A percentile compares a stretch with the other conserved stretches of the same genome.
phyloP scores from a whole-genome alignment of 768 basidiomycete genomes.

The Macrolepiota albuminosa region DNA sequence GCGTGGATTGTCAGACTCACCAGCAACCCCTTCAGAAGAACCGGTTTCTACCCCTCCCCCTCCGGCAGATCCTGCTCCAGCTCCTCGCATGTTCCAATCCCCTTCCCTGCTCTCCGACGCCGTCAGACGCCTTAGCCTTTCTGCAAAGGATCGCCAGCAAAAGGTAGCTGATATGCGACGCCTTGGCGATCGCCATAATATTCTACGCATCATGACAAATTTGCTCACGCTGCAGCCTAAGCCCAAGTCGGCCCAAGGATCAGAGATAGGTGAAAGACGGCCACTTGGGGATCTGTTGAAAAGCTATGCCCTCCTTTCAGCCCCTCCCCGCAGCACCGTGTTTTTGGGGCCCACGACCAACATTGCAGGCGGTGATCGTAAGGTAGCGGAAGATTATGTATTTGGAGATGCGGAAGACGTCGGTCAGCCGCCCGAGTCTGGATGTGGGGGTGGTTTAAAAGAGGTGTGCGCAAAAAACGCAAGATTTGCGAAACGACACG shows the following conservation, averaged over 20 bases:
- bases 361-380: slow-evolving; percentile 46
- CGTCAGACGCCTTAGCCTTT: slow-evolving; percentile 56
- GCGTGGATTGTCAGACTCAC: slow-evolving; percentile 43
- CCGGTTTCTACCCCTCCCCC: slow-evolving; percentile 16
- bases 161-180: slow-evolving; percentile 34
- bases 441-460: slow-evolving; percentile 26
- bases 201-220: slow-evolving; percentile 76
- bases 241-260: slow-evolving; percentile 33
- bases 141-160: slow-evolving; percentile 52
- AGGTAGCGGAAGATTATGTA: slow-evolving; percentile 60
- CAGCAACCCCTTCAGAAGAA: slow-evolving; percentile 29
- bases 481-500: slow-evolving; percentile 47
- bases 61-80: slow-evolving; percentile 15
- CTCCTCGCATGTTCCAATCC: slow-evolving; percentile 46
- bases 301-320: slow-evolving; percentile 38
- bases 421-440: neutral
- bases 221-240: slow-evolving; percentile 55
- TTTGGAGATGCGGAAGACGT: slow-evolving; percentile 4
- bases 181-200: slow-evolving; percentile 49
- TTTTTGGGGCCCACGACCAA: slow-evolving; percentile 51
- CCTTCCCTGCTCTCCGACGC: slow-evolving; percentile 73
- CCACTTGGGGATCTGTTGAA: slow-evolving; percentile 34
- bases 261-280: slow-evolving; percentile 29
- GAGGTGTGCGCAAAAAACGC: slow-evolving; percentile 60
- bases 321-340: slow-evolving; percentile 50